Evolutionary conservation across 2,329 filamentous ascomycete species (phyloP), one percentile per base, ranked within the genome.

Genomic region (Lachnellula hyalina): DNA sequence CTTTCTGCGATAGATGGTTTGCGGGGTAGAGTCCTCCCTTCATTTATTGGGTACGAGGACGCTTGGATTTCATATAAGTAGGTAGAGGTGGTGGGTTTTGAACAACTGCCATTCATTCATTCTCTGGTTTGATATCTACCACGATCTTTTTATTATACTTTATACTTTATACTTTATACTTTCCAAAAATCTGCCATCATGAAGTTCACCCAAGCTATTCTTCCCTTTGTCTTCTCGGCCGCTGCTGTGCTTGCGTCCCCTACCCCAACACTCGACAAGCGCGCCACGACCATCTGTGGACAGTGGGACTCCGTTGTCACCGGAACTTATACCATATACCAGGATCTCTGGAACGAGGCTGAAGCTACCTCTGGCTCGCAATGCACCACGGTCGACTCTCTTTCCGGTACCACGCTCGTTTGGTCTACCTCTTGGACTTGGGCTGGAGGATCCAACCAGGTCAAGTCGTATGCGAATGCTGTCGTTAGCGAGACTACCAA

Each of bases 391-490:
- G 58, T 75, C n/a, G 69, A 68, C 53, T 72, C 66, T 11, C 52
- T 66, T 25, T 68, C 55, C 38, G 66, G 67, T 51, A 65, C 54
- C 50, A 66, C 57, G 3, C 62, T 75, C 53, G 59, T 67, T 36
- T 75, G 73, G 73, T 68, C 70, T 46, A 73, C 72, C 9, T 60
- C 58, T 15, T 75, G 70, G 71, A 67, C 65, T 19, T 75, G 73
- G 73, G 57, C 64, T 8, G 73, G 73, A 21, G 68, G 66, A 11
- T 17, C 54, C 1, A 54, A 52, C 47, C 59, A 70, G 47, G 73
- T 77, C 23, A 76, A 76, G 61, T 74, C 72, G 19, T 76, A 67
- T 54, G 70, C 73, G 35, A 74, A 75, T 49, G 71, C 67, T 17
- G 68, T 41, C 53, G 72, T 60, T 66, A 72, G 59, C 36, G 5